Evolutionary conservation across 2,329 filamentous ascomycete genomes (phyloP).

Genomic region (Talaromyces sp.): DNA sequence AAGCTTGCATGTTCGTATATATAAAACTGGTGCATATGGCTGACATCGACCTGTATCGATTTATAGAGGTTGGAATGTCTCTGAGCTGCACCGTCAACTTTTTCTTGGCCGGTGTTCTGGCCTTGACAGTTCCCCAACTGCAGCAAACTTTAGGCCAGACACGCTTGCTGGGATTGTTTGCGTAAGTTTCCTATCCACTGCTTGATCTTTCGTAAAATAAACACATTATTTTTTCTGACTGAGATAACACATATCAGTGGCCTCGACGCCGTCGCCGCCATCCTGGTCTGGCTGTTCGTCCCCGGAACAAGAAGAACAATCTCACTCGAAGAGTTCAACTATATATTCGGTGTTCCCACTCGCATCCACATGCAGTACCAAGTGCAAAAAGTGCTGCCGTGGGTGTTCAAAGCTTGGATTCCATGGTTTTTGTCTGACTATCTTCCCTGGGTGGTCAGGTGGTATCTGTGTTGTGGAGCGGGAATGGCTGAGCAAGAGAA

Average conservation of each 20-base stretch:
- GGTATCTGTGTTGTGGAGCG: conserved; percentile 8
- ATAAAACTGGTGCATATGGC: background rate
- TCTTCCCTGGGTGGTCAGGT: conserved; percentile 5
- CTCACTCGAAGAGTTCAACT: conserved; percentile 45
- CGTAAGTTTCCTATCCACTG: conserved; percentile 4
- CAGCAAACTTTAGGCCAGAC: conserved; percentile 7
- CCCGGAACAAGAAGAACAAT: conserved; percentile 11
- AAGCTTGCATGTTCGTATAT: background rate
- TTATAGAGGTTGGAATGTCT: conserved; percentile 12
- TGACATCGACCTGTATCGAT: background rate
- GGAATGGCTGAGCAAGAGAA: background rate
- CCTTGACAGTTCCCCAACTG: conserved; percentile 10
- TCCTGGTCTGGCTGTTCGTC: conserved; percentile 15
- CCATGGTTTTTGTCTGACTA: conserved; percentile 6
- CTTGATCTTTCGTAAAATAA: background rate
- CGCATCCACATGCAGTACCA: conserved; percentile 30
- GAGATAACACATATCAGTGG: background rate
- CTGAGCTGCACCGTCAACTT: conserved; percentile 11
- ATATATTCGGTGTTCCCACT: conserved; percentile 33
- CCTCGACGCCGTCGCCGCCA: conserved; percentile 9
- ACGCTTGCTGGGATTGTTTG: conserved; percentile 11
- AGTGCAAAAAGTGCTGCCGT: conserved; percentile 27
- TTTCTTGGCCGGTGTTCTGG: conserved; percentile 8
- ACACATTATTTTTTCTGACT: background rate
- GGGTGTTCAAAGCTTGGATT: conserved; percentile 26